Conservation (phyloP, 768 basidiomycete genomes). For the Amylocystis lapponica region DNA sequence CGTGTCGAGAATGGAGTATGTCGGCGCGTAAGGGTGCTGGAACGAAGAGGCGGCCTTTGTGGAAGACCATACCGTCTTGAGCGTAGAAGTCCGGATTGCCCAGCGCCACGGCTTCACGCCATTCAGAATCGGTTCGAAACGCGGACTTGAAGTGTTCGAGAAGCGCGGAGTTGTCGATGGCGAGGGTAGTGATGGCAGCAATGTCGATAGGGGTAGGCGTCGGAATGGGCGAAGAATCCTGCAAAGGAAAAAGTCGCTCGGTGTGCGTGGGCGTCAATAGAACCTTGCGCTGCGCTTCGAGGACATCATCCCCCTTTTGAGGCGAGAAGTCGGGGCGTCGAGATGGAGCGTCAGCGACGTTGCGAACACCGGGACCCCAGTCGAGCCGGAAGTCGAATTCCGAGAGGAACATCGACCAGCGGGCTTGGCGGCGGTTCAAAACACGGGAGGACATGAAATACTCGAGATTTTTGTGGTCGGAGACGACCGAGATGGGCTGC, state of each 20-base stretch:
- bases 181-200: conserved; percentile 16
- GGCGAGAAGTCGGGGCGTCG: conserved; percentile 18
- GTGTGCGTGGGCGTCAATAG: conserved; percentile 8
- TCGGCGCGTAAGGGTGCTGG: conserved; percentile 26
- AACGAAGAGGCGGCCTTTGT: conserved; percentile 25
- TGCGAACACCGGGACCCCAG: conserved; percentile 26
- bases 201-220: not conserved
- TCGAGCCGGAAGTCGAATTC: conserved; percentile 28
- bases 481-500: conserved; percentile 16
- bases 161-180: conserved; percentile 15
- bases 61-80: conserved; percentile 17
- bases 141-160: conserved; percentile 15
- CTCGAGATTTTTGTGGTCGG: conserved; percentile 34
- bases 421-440: conserved; percentile 31
- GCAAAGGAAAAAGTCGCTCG: conserved; percentile 3
- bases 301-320: conserved; percentile 17
- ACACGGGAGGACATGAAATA: conserved; percentile 28
- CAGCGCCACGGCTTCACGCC: conserved; percentile 11
- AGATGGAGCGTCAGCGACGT: conserved; percentile 18
- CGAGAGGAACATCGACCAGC: conserved; percentile 25
- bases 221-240: not conserved
- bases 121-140: conserved; percentile 8
- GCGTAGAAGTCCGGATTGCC: conserved; percentile 11
- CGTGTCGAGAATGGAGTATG: conserved; percentile 30
- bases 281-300: conserved; percentile 4